Conservation (phyloP, 306 rosid species). For the Astragalus membranaceus region DNA sequence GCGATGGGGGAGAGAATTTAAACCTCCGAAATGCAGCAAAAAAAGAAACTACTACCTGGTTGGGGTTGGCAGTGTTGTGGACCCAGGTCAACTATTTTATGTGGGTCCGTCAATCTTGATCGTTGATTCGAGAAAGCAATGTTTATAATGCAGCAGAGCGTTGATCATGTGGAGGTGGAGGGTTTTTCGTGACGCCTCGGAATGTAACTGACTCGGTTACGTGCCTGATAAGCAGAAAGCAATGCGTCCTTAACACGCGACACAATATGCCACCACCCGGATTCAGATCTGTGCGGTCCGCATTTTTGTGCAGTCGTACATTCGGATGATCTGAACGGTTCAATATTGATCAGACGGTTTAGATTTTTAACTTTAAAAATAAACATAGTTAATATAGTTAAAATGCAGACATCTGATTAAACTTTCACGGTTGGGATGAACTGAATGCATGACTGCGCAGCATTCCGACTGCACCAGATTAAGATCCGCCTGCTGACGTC, state of each 20-base stretch:
- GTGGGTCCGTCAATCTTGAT: not conserved
- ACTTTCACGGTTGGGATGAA: too few relatives aligned
- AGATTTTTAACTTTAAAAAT: too few relatives aligned
- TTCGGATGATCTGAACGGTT: too few relatives aligned
- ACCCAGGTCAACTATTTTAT: slow-evolving; percentile 18
- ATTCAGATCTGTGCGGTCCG: too few relatives aligned
- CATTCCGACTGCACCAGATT: too few relatives aligned
- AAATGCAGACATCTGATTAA: too few relatives aligned
- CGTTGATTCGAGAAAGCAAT: slow-evolving; percentile 10
- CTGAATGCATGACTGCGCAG: too few relatives aligned
- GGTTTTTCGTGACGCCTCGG: not conserved
- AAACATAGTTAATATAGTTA: too few relatives aligned
- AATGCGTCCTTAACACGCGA: not conserved
- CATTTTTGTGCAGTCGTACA: too few relatives aligned
- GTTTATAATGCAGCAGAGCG: not conserved
- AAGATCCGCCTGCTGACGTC: not conserved
- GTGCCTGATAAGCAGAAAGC: slow-evolving; percentile 14
- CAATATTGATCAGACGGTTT: too few relatives aligned
- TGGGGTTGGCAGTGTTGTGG: slow-evolving; percentile 22
- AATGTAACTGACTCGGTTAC: slow-evolving; percentile 23
- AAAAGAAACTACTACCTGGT: not conserved
- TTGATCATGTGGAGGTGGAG: not conserved
- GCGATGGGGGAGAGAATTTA: slow-evolving; percentile 12
- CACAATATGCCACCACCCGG: not conserved
- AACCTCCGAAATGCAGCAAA: not conserved